These are phyloP conservation scores for Phytophthora meadii DNA, from an alignment of 352 stramenopile species.

Conservation along the genomic window DNA sequence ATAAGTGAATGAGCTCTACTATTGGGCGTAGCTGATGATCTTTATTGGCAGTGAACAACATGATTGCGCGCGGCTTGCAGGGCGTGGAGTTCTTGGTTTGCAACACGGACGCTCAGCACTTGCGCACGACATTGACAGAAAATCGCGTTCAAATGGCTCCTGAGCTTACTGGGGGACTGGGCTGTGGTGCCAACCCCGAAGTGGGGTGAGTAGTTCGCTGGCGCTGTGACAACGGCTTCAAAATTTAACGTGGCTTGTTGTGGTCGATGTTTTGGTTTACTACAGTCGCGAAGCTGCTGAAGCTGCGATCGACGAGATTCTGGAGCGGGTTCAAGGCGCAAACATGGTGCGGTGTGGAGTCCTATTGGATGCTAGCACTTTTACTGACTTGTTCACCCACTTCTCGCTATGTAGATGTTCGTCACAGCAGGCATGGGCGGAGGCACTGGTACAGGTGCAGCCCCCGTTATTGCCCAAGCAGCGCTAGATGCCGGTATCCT, in stretches of 20 bases:
- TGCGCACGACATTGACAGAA: constrained; percentile 90
- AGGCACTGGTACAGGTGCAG: constrained; percentile 83
- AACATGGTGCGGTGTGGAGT: constrained; percentile 73
- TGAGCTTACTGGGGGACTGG: constrained; percentile 84
- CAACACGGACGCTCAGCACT: constrained; percentile 92
- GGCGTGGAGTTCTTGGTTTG: constrained; percentile 91
- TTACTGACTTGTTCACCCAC: background rate
- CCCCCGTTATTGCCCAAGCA: constrained; percentile 85
- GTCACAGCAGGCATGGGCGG: constrained; percentile 88
- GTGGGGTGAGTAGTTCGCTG: constrained; percentile 51
- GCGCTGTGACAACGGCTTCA: background rate
- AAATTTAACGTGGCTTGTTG: constrained; percentile 1
- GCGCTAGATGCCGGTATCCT: constrained; percentile 84
- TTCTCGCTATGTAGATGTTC: constrained; percentile 71
- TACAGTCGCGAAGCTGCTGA: constrained; percentile 76
- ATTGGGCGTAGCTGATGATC: background rate
- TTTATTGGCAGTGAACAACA: constrained; percentile 81
- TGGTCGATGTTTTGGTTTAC: constrained; percentile 11
- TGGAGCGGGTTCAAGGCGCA: constrained; percentile 82
- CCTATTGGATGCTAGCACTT: background rate
- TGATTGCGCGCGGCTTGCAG: constrained; percentile 85
- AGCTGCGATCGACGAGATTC: constrained; percentile 83
- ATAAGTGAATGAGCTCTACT: background rate
- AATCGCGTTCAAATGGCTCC: constrained; percentile 92
- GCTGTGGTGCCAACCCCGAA: constrained; percentile 85